These are phyloP conservation scores for Penicillium antarcticum DNA, from an alignment of 495 filamentous ascomycete genomes.

Conservation along the genomic window DNA sequence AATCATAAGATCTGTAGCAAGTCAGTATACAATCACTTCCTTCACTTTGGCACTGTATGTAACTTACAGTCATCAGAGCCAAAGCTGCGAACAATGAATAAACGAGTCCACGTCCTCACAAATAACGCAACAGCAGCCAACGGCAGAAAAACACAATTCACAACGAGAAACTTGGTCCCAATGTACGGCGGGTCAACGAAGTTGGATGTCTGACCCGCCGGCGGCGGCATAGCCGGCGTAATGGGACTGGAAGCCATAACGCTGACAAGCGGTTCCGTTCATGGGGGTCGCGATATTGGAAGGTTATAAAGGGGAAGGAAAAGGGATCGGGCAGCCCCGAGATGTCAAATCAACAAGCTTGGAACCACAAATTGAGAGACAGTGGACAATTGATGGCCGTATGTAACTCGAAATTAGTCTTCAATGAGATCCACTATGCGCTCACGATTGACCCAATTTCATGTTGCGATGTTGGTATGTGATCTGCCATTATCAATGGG, in stretches of 20 bases:
- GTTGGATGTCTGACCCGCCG: constrained; percentile 30
- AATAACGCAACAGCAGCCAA: constrained; percentile 26
- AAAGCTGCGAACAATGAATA: constrained; percentile 33
- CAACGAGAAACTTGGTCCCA: constrained; percentile 21
- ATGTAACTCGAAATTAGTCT: no score
- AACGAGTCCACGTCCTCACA: constrained; percentile 34
- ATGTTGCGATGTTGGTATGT: no score
- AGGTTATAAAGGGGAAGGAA: neutral
- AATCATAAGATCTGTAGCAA: constrained; percentile 27
- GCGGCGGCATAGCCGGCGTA: constrained; percentile 29
- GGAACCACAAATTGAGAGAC: neutral
- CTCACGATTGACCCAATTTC: no score
- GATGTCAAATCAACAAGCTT: neutral
- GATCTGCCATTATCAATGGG: no score
- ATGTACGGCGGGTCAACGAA: constrained; percentile 24
- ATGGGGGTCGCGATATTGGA: neutral
- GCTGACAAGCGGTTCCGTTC: constrained; percentile 3
- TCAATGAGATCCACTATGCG: no score
- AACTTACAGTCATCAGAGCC: constrained; percentile 40
- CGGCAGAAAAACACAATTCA: constrained; percentile 29
- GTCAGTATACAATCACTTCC: neutral
- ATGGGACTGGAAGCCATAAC: constrained; percentile 17
- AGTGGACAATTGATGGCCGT: no score
- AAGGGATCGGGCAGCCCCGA: neutral
- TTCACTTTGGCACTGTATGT: neutral